Percentiles rank a stretch among this genome's conserved stretches.
phyloP scores from a whole-genome alignment of 495 filamentous ascomycete species.

The Aspergillus incahuasiensis region DNA sequence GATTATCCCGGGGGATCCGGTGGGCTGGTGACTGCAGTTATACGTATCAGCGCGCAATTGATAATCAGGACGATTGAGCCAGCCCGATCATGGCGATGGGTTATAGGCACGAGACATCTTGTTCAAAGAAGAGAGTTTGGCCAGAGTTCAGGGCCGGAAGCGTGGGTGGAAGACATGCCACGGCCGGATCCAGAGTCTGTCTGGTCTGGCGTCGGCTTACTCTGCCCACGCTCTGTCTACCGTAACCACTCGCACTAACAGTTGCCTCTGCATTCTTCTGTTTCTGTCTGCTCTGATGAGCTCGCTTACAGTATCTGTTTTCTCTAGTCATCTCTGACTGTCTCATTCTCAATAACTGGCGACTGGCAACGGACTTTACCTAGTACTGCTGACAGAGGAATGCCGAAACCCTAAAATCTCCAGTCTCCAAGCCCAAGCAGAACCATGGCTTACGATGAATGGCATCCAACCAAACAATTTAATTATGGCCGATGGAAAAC shows the following conservation, averaged over 20 bases:
- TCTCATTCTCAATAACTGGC: background rate
- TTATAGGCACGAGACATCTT: background rate
- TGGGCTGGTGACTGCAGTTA: background rate
- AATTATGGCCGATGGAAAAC: background rate
- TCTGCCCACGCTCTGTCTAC: background rate
- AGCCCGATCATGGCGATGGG: background rate
- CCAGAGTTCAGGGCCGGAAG: background rate
- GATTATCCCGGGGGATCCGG: slow-evolving; percentile 2
- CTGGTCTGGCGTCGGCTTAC: background rate
- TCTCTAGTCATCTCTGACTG: background rate
- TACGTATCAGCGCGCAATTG: background rate
- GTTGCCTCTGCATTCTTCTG: background rate
- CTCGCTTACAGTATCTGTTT: background rate
- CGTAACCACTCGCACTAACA: no score
- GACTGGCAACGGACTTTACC: no score
- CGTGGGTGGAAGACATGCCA: slow-evolving; percentile 1
- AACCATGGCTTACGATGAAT: background rate
- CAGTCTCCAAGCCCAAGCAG: background rate
- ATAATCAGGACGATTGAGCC: background rate
- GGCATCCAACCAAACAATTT: slow-evolving; percentile 5
- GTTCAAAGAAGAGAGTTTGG: background rate
- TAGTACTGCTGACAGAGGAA: background rate
- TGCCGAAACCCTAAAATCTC: background rate
- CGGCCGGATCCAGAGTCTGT: slow-evolving; percentile 2
- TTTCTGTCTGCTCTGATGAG: background rate